A percentile compares a stretch with the other conserved stretches of the same genome.
phyloP scores from a whole-genome alignment of 139 green algal species.

The Auxenochlorella protothecoides region DNA sequence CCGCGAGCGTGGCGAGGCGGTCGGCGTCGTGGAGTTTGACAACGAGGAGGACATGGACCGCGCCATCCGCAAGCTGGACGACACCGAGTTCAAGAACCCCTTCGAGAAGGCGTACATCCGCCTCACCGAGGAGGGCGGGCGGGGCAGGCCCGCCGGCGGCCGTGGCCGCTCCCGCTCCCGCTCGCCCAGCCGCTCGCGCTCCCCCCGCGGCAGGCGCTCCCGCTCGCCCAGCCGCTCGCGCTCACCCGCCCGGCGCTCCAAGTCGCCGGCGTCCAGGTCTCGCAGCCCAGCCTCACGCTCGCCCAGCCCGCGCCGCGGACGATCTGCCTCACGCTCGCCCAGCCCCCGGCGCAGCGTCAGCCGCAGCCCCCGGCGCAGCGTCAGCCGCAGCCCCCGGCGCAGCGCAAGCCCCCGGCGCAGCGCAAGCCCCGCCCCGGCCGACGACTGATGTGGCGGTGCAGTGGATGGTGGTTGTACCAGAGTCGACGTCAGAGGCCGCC shows the following conservation, averaged over 20 bases:
- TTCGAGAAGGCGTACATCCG: constrained; percentile 53
- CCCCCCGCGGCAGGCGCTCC: background rate
- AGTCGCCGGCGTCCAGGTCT: too few species aligned
- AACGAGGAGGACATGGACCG: constrained; percentile 39
- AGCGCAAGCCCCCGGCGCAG: background rate
- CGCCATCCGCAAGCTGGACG: constrained; percentile 54
- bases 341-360: background rate
- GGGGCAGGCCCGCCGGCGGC: background rate
- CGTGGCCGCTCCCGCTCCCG: background rate
- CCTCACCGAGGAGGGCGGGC: constrained; percentile 16
- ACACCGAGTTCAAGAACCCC: constrained; percentile 78
- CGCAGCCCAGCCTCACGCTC: background rate
- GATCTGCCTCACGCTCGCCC: background rate
- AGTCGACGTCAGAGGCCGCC: too few species aligned
- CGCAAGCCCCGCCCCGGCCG: too few species aligned
- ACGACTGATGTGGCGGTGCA: too few species aligned
- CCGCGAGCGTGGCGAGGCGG: constrained; percentile 31
- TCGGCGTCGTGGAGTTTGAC: constrained; percentile 60
- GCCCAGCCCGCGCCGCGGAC: background rate
- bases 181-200: constrained; percentile 5
- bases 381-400: background rate
- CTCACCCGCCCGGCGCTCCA: background rate
- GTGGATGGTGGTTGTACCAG: too few species aligned
- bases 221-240: constrained; percentile 3
- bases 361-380: background rate